These are phyloP conservation scores for Talaromyces sp. DNA, from an alignment of 2,329 filamentous ascomycete genomes.

Conservation along the genomic window DNA sequence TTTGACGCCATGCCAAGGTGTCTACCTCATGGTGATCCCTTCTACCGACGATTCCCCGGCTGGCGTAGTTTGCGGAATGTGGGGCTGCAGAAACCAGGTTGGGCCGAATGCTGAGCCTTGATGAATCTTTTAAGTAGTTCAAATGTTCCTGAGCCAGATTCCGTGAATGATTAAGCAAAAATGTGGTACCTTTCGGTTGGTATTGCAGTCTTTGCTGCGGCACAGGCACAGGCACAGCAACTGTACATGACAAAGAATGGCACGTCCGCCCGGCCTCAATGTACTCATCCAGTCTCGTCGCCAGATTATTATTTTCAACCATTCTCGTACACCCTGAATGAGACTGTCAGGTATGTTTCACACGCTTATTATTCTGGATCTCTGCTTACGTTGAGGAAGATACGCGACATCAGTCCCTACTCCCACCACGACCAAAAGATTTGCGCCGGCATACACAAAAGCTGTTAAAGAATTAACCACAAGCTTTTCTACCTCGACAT, in stretches of 20 bases:
- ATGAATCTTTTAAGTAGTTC: not conserved
- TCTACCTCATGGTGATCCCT: not conserved
- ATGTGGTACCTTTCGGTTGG: not conserved
- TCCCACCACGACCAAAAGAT: constrained; percentile 33
- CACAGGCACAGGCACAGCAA: constrained; percentile 25
- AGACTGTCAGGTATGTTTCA: constrained; percentile 27
- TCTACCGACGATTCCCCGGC: constrained; percentile 2
- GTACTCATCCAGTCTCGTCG: constrained; percentile 20
- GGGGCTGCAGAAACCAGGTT: not conserved
- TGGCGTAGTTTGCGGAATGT: not conserved
- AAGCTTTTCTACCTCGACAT: constrained; percentile 31
- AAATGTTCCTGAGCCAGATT: no score
- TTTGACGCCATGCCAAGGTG: not conserved
- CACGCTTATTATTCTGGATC: not conserved
- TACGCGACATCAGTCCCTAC: constrained; percentile 36
- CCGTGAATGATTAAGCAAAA: not conserved
- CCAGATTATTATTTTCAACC: constrained; percentile 29
- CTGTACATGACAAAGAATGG: constrained; percentile 32
- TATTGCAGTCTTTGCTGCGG: constrained; percentile 6
- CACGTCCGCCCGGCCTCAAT: constrained; percentile 27
- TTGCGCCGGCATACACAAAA: constrained; percentile 30
- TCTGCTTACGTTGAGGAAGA: constrained; percentile 19
- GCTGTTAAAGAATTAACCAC: constrained; percentile 28
- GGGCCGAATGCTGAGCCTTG: not conserved
- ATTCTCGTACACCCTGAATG: constrained; percentile 34